Evolutionary conservation across 2,329 filamentous ascomycete species (phyloP).

Genomic region (Fusarium nisikadoi): DNA sequence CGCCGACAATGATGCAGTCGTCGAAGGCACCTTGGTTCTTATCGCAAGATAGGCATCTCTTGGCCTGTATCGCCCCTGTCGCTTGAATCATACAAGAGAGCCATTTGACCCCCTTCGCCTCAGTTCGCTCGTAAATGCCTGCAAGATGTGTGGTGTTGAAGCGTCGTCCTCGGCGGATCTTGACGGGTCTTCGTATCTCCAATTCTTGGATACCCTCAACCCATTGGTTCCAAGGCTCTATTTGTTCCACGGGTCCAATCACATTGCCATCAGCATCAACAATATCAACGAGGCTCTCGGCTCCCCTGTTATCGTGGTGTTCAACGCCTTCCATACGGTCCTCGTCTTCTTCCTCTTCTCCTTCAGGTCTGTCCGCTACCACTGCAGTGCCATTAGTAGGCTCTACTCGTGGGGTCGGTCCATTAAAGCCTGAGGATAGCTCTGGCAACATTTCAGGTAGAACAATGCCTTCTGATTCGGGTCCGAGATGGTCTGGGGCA

Average conservation of each 20-base stretch:
- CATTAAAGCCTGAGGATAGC: constrained; percentile 21
- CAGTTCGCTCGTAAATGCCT: constrained; percentile 55
- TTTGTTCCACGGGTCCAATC: constrained; percentile 52
- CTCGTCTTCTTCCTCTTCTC: constrained; percentile 1
- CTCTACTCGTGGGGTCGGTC: constrained; percentile 1
- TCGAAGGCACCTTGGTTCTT: constrained; percentile 57
- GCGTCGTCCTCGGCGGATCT: constrained; percentile 55
- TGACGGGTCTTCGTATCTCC: constrained; percentile 53
- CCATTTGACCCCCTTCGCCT: constrained; percentile 58
- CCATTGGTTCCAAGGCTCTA: constrained; percentile 55
- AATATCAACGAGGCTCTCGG: constrained; percentile 49
- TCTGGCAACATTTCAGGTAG: constrained; percentile 19
- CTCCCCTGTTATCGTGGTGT: constrained; percentile 13
- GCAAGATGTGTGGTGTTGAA: constrained; percentile 54
- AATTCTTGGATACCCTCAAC: constrained; percentile 51
- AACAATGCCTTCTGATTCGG: constrained; percentile 25
- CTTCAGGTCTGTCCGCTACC: background rate
- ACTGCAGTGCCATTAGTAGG: background rate
- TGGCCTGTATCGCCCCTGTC: constrained; percentile 54
- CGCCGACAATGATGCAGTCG: constrained; percentile 57
- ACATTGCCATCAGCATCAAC: constrained; percentile 51
- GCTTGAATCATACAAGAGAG: constrained; percentile 62
- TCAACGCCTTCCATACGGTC: constrained; percentile 38
- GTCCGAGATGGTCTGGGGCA: constrained; percentile 24
- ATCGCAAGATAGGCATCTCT: constrained; percentile 55